Base-by-base conservation (phyloP, 2,329 filamentous ascomycete genomes). In the Leptosphaerulina australis region DNA sequence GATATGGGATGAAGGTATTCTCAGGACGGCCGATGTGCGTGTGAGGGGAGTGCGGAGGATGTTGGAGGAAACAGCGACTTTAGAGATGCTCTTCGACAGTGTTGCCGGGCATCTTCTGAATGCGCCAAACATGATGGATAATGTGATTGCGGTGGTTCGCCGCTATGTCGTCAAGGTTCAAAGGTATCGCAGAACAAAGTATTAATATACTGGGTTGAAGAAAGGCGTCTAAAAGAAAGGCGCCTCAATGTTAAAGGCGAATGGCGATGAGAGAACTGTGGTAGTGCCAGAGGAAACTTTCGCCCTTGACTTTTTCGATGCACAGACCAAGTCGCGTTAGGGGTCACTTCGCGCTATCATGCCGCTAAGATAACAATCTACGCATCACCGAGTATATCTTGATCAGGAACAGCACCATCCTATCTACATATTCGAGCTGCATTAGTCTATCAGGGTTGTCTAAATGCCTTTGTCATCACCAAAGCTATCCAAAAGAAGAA, bases 91-190 rank as follows among this genome's bases (percentile, higher is more conserved):
- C 55, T 69, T 66, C 45, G 71, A 64, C 41, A 76, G 60, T 30
- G 66, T 68, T 54, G 69, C 66, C 53, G 73, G 65, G 54, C 71
- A 74, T 73, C 69, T 74, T 68, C 73, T 67, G 43, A 74, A 53
- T 55, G 72, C 70, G 56, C 61, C 64, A 49, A 74, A 68, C 73
- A 88, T 20, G 78, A 71, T 67, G 59, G 48, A 53, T 30, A 47
- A 45, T 37, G 50, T 51, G 35, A 26, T 15, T 36, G 48, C 48
- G 48, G 41, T 41, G 36, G 30, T 41, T 51, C 41, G 31, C 48
- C 48, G 48, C 48, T n/a, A 14, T 1, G 25, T 41, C 29, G 35
- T 41, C 21, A 24, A 30, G 3, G 18, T 41, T 9, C 11, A 11
- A 40, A 29, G 41, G 25, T 47, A 35, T 47, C 33, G 43, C 20